A percentile compares a stretch with the other conserved stretches of the same genome.
phyloP scores from a whole-genome alignment of 2,329 filamentous ascomycete genomes.

The Arthroderma sp. region DNA sequence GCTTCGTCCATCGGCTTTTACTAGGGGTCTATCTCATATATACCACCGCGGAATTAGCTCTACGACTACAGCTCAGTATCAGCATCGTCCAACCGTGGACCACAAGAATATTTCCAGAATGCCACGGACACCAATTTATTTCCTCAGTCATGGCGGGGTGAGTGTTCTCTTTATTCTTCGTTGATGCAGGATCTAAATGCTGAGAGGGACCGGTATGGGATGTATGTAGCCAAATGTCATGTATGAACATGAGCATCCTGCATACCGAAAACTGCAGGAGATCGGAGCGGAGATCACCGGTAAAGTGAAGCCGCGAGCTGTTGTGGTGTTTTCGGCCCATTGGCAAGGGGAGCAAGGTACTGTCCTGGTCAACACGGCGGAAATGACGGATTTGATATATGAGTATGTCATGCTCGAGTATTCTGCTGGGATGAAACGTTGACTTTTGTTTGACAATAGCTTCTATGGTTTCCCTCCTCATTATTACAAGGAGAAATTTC shows the following conservation, averaged over 20 bases:
- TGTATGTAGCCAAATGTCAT: constrained; percentile 46
- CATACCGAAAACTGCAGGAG: constrained; percentile 48
- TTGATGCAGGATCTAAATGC: background rate
- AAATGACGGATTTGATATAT: constrained; percentile 54
- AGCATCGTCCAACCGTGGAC: constrained; percentile 24
- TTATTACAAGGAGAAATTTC: constrained; percentile 56
- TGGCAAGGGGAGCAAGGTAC: constrained; percentile 49
- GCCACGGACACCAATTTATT: constrained; percentile 37
- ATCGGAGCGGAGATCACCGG: constrained; percentile 59
- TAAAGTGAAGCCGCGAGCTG: constrained; percentile 55
- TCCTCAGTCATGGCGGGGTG: constrained; percentile 38
- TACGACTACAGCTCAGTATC: constrained; percentile 33
- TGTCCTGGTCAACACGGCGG: constrained; percentile 53
- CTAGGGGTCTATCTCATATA: too few relatives aligned
- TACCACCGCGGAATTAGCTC: too few relatives aligned
- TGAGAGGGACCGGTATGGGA: background rate
- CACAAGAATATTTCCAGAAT: constrained; percentile 12
- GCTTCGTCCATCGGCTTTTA: too few relatives aligned
- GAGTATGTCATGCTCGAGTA: constrained; percentile 34
- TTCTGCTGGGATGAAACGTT: background rate
- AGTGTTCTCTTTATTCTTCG: constrained; percentile 10
- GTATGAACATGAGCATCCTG: constrained; percentile 55
- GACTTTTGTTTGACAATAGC: constrained; percentile 19
- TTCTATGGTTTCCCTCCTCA: constrained; percentile 60
- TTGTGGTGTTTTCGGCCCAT: constrained; percentile 66